phyloP scores from a whole-genome alignment of 306 rosid genomes.

The Quercus engelmannii region DNA sequence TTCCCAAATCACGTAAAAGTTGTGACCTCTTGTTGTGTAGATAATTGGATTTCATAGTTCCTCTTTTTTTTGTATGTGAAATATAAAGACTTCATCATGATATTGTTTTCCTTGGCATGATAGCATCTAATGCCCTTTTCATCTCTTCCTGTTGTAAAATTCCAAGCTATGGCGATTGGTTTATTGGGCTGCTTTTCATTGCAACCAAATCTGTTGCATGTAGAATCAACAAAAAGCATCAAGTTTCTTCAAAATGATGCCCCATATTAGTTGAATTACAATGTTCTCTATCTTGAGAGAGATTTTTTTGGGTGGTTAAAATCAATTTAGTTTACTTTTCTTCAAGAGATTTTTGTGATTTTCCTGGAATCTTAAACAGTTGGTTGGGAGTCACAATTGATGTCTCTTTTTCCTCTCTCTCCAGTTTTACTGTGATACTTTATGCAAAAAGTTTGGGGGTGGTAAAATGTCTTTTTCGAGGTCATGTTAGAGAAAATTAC shows the following conservation, averaged over 20 bases:
- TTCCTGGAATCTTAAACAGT: no score
- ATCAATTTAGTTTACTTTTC: neutral
- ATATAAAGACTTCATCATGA: neutral
- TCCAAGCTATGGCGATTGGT: neutral
- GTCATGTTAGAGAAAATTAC: no score
- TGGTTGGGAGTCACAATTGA: no score
- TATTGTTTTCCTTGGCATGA: neutral
- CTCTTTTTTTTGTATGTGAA: neutral
- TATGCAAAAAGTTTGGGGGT: no score
- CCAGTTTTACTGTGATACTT: no score
- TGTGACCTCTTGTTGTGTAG: constrained; percentile 3
- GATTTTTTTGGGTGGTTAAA: neutral
- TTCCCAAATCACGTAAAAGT: neutral
- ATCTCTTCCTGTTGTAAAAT: neutral
- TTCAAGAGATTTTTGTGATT: no score
- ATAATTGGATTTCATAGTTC: neutral
- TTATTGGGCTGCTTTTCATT: neutral
- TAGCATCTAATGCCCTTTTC: neutral
- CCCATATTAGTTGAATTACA: no score
- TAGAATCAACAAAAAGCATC: neutral
- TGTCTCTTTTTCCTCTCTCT: no score
- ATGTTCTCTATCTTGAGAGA: no score
- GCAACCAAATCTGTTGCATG: neutral
- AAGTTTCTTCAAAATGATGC: neutral
- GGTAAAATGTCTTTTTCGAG: no score